A percentile compares a stretch with the other conserved stretches of the same genome.
Evolutionary conservation across 768 basidiomycete genomes (phyloP).

Genomic region (Mycena kentingensis): DNA sequence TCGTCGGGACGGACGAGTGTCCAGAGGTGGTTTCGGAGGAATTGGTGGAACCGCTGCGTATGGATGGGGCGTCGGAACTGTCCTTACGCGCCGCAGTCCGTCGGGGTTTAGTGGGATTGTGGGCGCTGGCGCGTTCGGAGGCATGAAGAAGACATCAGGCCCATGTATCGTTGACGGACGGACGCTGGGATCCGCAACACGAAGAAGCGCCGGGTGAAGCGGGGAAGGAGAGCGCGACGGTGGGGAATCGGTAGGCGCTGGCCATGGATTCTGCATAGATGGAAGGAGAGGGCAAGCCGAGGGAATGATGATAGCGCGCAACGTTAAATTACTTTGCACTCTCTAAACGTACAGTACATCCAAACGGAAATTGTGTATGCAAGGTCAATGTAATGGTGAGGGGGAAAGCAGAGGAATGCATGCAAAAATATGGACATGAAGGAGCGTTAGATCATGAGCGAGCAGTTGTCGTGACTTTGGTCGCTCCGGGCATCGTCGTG

Average conservation of each 20-base stretch:
- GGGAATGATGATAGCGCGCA: constrained; percentile 1
- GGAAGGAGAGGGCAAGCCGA: too few relatives aligned
- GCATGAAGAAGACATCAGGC: constrained; percentile 28
- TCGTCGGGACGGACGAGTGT: background rate
- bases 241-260: constrained; percentile 5
- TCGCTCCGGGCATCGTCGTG: constrained; percentile 63
- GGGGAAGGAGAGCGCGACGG: constrained; percentile 29
- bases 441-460: constrained; percentile 31
- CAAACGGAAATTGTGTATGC: constrained; percentile 37
- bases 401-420: constrained; percentile 34
- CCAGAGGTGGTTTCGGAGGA: constrained; percentile 40
- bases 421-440: constrained; percentile 32
- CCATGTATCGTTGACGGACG: constrained; percentile 24
- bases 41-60: constrained; percentile 24
- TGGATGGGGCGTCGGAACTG: background rate
- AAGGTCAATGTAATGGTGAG: constrained; percentile 34
- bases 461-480: constrained; percentile 48
- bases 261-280: constrained; percentile 13
- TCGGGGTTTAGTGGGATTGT: constrained; percentile 31
- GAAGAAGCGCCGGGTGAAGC: constrained; percentile 19
- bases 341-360: constrained; percentile 23
- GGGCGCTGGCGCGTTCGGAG: constrained; percentile 32
- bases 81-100: constrained; percentile 9
- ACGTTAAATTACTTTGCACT: constrained; percentile 23
- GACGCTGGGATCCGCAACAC: constrained; percentile 26